A percentile compares a stretch with the other conserved stretches of the same genome.
phyloP scores from a whole-genome alignment of 441 rosid species.

The Erodium moschatum region DNA sequence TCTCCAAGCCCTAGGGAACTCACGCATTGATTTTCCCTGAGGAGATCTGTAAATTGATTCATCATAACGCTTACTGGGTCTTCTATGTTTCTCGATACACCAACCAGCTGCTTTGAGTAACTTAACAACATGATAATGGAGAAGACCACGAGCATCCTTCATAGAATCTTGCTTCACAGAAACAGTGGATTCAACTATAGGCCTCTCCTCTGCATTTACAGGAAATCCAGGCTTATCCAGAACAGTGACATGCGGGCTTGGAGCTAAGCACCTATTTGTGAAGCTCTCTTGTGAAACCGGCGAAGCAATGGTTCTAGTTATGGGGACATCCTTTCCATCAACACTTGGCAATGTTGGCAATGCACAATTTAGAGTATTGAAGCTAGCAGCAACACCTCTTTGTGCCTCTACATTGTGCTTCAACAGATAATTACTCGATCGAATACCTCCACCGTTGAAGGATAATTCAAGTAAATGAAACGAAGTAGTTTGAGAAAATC shows the following conservation, averaged over 20 bases:
- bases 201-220: slow-evolving; percentile 24
- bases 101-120: slow-evolving; percentile 58
- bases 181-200: slow-evolving; percentile 25
- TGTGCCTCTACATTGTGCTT: slow-evolving; percentile 34
- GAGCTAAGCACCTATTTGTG: slow-evolving; percentile 36
- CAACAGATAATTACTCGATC: slow-evolving; percentile 44
- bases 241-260: slow-evolving; percentile 33
- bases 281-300: slow-evolving; percentile 79
- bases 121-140: slow-evolving; percentile 40
- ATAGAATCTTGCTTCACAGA: slow-evolving; percentile 31
- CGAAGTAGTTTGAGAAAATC: slow-evolving; percentile 34
- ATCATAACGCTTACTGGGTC: slow-evolving; percentile 43
- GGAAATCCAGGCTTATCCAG: slow-evolving; percentile 29
- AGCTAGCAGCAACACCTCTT: slow-evolving; percentile 25
- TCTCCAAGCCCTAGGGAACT: slow-evolving; percentile 76
- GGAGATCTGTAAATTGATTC: slow-evolving; percentile 62
- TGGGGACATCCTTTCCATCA: slow-evolving; percentile 29
- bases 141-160: slow-evolving; percentile 66
- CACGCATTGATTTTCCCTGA: slow-evolving; percentile 49
- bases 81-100: slow-evolving; percentile 48
- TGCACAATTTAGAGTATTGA: slow-evolving; percentile 23
- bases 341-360: slow-evolving; percentile 25
- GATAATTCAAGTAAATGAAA: slow-evolving; percentile 61
- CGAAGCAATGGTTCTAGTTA: slow-evolving; percentile 50
- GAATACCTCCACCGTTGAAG: slow-evolving; percentile 33